These are phyloP conservation scores for Populus hybrid DNA, from an alignment of 441 rosid species.

Conservation along the genomic window DNA sequence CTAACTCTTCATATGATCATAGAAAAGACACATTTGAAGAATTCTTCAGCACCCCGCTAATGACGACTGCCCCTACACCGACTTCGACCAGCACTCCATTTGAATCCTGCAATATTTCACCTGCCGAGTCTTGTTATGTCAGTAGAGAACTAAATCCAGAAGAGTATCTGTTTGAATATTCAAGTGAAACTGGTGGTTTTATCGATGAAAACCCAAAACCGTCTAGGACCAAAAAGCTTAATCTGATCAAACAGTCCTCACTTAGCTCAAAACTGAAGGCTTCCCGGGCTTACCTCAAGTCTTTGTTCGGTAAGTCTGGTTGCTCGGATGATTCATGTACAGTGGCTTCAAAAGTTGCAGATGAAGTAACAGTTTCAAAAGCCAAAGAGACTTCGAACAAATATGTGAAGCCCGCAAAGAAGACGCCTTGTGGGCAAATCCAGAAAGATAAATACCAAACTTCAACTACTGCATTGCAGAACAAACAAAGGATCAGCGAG, in stretches of 20 bases:
- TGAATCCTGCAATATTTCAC: constrained; percentile 33
- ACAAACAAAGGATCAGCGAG: constrained; percentile 29
- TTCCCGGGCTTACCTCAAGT: constrained; percentile 62
- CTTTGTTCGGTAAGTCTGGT: constrained; percentile 61
- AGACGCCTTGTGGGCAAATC: constrained; percentile 49
- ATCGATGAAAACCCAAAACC: too few relatives aligned
- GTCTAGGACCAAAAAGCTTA: too few relatives aligned
- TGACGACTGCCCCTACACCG: constrained; percentile 53
- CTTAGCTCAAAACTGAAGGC: constrained; percentile 70
- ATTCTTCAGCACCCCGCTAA: constrained; percentile 62
- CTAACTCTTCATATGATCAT: neutral
- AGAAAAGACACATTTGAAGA: constrained; percentile 36
- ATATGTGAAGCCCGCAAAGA: constrained; percentile 33
- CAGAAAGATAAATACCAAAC: constrained; percentile 37
- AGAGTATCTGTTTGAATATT: constrained; percentile 44
- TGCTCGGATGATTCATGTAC: constrained; percentile 45
- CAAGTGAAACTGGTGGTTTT: constrained; percentile 16
- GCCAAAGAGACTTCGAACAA: constrained; percentile 25
- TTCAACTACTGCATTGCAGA: constrained; percentile 21
- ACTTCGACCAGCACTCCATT: constrained; percentile 62
- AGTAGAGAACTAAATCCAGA: constrained; percentile 71
- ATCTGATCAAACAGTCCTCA: constrained; percentile 30
- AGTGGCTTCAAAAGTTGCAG: constrained; percentile 43
- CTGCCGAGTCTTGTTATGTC: constrained; percentile 57
- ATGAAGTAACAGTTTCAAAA: constrained; percentile 42